A percentile compares a stretch with the other conserved stretches of the same genome.
phyloP scores from a whole-genome alignment of 495 filamentous ascomycete genomes.

The Durotheca rogersii region DNA sequence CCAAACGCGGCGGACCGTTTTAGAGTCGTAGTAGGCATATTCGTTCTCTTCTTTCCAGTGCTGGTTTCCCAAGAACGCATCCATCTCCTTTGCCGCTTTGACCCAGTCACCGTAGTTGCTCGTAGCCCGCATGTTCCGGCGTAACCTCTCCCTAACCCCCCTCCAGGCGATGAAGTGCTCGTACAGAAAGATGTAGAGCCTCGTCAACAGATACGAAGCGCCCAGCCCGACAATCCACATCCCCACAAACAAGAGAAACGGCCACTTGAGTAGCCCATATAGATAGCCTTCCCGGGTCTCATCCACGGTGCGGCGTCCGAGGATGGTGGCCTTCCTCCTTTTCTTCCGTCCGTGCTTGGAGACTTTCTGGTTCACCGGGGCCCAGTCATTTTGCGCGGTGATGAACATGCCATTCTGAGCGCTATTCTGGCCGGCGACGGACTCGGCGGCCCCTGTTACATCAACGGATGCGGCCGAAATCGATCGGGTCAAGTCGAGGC shows the following conservation, averaged over 20 bases:
- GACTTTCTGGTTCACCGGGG: conserved; percentile 69
- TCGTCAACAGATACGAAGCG: conserved; percentile 73
- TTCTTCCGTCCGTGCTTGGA: conserved; percentile 40
- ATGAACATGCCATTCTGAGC: conserved; percentile 52
- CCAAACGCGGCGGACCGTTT: conserved; percentile 73
- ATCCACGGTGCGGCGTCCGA: conserved; percentile 65
- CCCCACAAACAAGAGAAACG: conserved; percentile 73
- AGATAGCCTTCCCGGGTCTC: conserved; percentile 93
- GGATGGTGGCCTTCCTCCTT: conserved; percentile 32
- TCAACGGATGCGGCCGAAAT: conserved; percentile 26
- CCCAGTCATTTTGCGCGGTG: conserved; percentile 81
- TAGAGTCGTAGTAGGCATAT: conserved; percentile 92
- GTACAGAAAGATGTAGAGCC: conserved; percentile 85
- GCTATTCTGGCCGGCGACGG: conserved; percentile 24
- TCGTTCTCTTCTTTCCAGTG: conserved; percentile 84
- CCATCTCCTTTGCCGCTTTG: conserved; percentile 70
- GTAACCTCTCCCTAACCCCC: conserved; percentile 67
- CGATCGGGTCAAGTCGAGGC: conserved; percentile 25
- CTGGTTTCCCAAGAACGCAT: conserved; percentile 78
- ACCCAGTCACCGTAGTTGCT: conserved; percentile 82
- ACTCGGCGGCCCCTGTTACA: conserved; percentile 13
- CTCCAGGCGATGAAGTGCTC: conserved; percentile 77
- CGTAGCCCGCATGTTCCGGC: conserved; percentile 67
- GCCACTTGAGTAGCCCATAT: conserved; percentile 88
- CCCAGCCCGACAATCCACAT: conserved; percentile 73